Base-by-base conservation (phyloP, 495 filamentous ascomycete genomes). In the Penicillium pulvis region DNA sequence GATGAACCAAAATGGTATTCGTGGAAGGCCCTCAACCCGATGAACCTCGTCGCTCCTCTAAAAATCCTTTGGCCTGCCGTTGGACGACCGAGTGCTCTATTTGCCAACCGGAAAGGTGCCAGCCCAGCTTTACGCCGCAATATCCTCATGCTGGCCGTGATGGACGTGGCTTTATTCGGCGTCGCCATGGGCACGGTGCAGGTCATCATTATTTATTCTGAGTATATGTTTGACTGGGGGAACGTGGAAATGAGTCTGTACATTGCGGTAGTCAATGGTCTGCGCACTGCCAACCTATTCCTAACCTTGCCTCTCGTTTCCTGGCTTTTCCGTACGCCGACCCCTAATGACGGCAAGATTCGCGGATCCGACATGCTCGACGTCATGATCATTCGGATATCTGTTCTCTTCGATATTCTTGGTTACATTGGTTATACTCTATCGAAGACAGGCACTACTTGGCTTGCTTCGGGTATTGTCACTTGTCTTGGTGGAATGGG, bases 401-500 rank as follows among this genome's bases (percentile, higher is more conserved):
- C 91, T 0, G 80, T 98, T 47, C 47, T 92, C 2, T 85, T 94
- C 42, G 94, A 98, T 65, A 74, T 88, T 17, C 28, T 88, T 2
- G 94, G 94, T 4, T 90, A 88, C 51, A 58, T 84, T 6, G 90
- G 91, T 2, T 97, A 90, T 68, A 74, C 88, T 0, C 61, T 90
- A 44, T 83, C 84, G 1, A 78, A 79, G 2, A 80, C 75, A 14
- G 79, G 83, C 4, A 61, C 69, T 0, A 49, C 88, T 2, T 83
- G 88, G 71, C 82, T 90, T 9, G 41, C 86, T 5, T 89, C 86
- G 12, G 94, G 90, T 48, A 76, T 86, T 20, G 63, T 90, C 20
- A 87, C 90, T 2, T 80, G 90, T 0, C 73, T 96, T 39, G 94
- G 93, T 11, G 92, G 93, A 3, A 85, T 97, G 51, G 93, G 85